Base-by-base conservation (phyloP, 2,329 filamentous ascomycete species). In the Penicillium sp. region DNA sequence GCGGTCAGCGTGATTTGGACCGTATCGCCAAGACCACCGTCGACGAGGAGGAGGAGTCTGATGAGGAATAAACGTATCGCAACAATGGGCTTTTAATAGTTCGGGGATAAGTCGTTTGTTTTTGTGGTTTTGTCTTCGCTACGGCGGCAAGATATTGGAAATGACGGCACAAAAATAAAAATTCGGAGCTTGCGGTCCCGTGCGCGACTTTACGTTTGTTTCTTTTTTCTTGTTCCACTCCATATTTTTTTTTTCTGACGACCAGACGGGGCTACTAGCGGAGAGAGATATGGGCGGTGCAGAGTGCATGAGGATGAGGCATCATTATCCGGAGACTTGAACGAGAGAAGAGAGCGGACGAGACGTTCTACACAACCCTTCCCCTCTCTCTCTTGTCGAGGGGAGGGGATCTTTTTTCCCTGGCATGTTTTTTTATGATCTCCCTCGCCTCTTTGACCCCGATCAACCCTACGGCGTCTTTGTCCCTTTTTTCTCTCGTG, bases 1-100 rank as follows among this genome's bases (percentile, higher is more conserved):
- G 87, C 74, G 94, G 94, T 76, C 92, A 97, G 87, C 90, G 94
- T 85, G 94, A 99, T 89, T 86, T 99, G 85, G 94, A 97, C 85
- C 93, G 85, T 79, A 92, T 93, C 71, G 89, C 89, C 74, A 87
- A 89, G 82, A 91, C 88, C 74, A 89, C 73, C 63, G 68, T 77
- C 63, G 73, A 76, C 57, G 75, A 75, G 68, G 72, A 75, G 66
- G 72, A 75, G 65, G 72, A 75, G 67, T 73, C 74, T 55, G 72
- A 75, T 65, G 73, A 76, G 53, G 71, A 74, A 69, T 74, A 74
- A 72, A 74, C 63, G 66, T 69, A 61, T 65, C 64, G 65, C 59
- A 50, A 64, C 41, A 44, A 51, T 54, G 50, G 61, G 60, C 59
- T 61, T 63, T 63, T 60, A 63, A 60, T 62, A 59, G 62, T 63